phyloP scores from a whole-genome alignment of 1,284 basidiomycete genomes.

The Puccinia horiana region DNA sequence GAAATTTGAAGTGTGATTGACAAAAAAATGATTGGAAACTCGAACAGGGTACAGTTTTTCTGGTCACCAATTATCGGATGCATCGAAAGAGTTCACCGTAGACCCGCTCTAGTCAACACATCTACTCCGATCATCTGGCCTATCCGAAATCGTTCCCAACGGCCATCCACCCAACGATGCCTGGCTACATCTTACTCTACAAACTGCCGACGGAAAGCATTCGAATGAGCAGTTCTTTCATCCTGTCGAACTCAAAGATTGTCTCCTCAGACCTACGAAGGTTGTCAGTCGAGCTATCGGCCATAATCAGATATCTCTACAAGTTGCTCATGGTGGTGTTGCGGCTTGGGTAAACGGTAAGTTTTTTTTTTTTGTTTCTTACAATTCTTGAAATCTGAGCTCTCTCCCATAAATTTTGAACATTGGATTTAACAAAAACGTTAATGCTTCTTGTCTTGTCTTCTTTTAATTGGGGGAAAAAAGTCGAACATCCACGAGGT shows the following conservation, averaged over 20 bases:
- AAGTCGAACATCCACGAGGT: constrained; percentile 40
- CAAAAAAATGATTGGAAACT: neutral
- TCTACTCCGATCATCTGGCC: constrained; percentile 58
- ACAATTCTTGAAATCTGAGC: too few species aligned
- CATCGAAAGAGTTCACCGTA: constrained; percentile 61
- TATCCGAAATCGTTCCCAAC: constrained; percentile 56
- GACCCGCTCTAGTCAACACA: constrained; percentile 65
- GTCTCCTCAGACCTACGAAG: constrained; percentile 63
- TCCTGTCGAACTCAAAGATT: constrained; percentile 63
- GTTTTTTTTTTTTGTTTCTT: neutral
- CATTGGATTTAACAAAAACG: neutral
- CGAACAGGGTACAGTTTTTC: constrained; percentile 64
- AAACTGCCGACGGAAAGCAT: constrained; percentile 61
- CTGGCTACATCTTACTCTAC: constrained; percentile 65
- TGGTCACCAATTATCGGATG: constrained; percentile 61
- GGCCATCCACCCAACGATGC: constrained; percentile 62
- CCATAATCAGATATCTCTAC: constrained; percentile 61
- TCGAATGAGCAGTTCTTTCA: constrained; percentile 67
- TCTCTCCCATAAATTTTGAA: too few species aligned
- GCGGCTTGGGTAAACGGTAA: constrained; percentile 61
- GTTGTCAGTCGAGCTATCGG: constrained; percentile 59
- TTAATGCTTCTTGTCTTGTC: neutral
- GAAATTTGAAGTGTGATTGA: too few species aligned
- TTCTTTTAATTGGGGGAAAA: neutral
- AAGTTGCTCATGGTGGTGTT: constrained; percentile 65